A percentile compares a stretch with the other conserved stretches of the same genome.
Evolutionary conservation across 495 filamentous ascomycete species (phyloP).

Genomic region (Daldinia grandis): DNA sequence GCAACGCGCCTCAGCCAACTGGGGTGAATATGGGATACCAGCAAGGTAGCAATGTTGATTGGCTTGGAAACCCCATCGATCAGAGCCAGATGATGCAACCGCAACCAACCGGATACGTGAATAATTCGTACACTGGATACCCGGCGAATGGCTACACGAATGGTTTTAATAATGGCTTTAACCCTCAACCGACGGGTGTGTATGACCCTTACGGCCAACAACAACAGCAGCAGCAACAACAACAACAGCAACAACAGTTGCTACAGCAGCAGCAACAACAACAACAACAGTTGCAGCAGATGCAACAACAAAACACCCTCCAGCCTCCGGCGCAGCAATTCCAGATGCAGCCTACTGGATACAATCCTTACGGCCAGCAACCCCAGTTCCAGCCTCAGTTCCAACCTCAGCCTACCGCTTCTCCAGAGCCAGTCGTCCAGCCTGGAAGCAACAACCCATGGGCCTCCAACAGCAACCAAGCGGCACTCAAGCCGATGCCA

Average conservation of each 20-base stretch:
- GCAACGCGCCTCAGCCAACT: slow-evolving; percentile 75
- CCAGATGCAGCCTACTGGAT: slow-evolving; percentile 49
- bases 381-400: slow-evolving; percentile 46
- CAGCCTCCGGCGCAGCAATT: slow-evolving; percentile 4
- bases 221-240: slow-evolving; percentile 66
- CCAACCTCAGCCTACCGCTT: slow-evolving; percentile 58
- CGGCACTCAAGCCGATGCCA: slow-evolving; percentile 65
- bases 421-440: slow-evolving; percentile 67
- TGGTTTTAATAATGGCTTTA: slow-evolving; percentile 50
- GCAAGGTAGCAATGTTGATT: slow-evolving; percentile 94
- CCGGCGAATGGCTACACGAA: slow-evolving; percentile 62
- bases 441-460: slow-evolving; percentile 90
- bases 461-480: slow-evolving; percentile 59
- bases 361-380: slow-evolving; percentile 58
- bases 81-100: slow-evolving; percentile 71
- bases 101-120: slow-evolving; percentile 84
- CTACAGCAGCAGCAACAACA: slow-evolving; percentile 70
- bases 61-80: slow-evolving; percentile 92
- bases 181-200: slow-evolving; percentile 46
- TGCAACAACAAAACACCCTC: slow-evolving; percentile 50
- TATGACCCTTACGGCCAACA: slow-evolving; percentile 66
- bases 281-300: slow-evolving; percentile 60
- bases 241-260: slow-evolving; percentile 41
- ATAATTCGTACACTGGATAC: slow-evolving; percentile 83
- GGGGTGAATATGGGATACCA: slow-evolving; percentile 96